Evolutionary conservation across 2,329 filamentous ascomycete genomes (phyloP), one percentile per base, ranked within the genome.

Genomic region (Hirsutella thompsonii): DNA sequence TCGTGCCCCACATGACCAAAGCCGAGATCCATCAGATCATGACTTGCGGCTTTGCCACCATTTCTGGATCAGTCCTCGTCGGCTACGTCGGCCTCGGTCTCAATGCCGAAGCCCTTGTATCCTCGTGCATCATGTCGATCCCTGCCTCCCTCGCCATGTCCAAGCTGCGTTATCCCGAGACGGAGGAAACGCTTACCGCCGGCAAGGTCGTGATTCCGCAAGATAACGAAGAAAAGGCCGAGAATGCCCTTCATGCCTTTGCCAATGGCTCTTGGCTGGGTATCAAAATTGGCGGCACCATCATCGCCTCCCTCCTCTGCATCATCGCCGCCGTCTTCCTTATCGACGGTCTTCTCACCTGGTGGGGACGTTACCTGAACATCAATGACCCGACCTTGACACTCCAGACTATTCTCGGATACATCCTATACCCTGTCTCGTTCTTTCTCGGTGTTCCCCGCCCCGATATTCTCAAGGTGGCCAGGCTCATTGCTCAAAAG

Each of bases 101-200:
- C 42, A 92, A 88, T 59, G 70, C 84, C 1, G 83, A 93, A 58
- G 88, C 85, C 3, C 70, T 95, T 37, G 82, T 94, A 21, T 94
- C 86, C 2, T 89, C 84, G 8, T 94, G 88, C 57, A 88, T 94
- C 59, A 95, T 95, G 89, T 89, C 83, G 52, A 94, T 94, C 48
- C 89, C 89, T 0, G 88, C 88, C 1, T 93, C 87, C 3, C 72
- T 95, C 13, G 88, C 88, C 39, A 80, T 92, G 46, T 90, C 83
- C 47, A 94, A 94, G 66, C 72, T 94, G 52, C 82, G 89, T 43
- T 94, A 83, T 59, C 89, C 89, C 3, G 89, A 94, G 64, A 81
- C 78, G 3, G 86, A 94, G 59, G 83, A 90, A 61, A 84, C 86
- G 0, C 68, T 94, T 29, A 94, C 88, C 0, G 81, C 84, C 4